A percentile compares a stretch with the other conserved stretches of the same genome.
Evolutionary conservation across 257 asterid genomes (phyloP).

Genomic region (Solanum appendiculatum): DNA sequence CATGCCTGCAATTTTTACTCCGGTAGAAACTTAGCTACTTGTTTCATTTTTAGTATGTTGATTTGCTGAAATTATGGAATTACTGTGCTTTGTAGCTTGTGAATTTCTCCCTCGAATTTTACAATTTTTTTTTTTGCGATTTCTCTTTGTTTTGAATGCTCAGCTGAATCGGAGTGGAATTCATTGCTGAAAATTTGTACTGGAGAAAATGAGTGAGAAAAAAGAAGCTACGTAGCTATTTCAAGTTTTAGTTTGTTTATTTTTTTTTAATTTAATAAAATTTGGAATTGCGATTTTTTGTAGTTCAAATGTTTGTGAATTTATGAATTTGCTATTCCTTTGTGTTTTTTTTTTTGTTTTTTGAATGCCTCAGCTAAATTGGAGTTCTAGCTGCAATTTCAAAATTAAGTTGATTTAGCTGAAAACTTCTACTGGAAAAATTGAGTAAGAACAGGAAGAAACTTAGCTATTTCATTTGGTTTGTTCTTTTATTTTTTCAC

Average conservation of each 20-base stretch:
- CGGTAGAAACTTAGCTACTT: neutral
- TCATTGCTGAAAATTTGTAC: neutral
- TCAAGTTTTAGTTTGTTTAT: neutral
- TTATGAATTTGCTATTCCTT: neutral
- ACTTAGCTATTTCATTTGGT: neutral
- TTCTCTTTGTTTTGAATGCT: neutral
- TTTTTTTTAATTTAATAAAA: neutral
- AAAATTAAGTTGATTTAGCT: neutral
- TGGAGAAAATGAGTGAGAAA: neutral
- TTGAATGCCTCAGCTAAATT: neutral
- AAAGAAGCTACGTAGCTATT: neutral
- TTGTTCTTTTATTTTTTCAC: neutral
- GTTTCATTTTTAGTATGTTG: neutral
- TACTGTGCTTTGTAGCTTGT: neutral
- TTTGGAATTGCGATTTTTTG: neutral
- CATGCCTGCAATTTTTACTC: neutral
- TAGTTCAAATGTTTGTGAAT: neutral
- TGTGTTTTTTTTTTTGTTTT: neutral
- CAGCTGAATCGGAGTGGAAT: neutral
- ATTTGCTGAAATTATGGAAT: neutral
- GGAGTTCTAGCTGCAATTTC: neutral
- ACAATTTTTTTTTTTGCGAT: neutral
- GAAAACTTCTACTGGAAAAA: neutral
- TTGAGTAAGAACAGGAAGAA: neutral
- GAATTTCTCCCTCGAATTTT: neutral